A percentile compares a stretch with the other conserved stretches of the same genome.
These are phyloP conservation scores for Coelastrella sp. DNA, from an alignment of 139 green algal genomes.

Conservation along the genomic window DNA sequence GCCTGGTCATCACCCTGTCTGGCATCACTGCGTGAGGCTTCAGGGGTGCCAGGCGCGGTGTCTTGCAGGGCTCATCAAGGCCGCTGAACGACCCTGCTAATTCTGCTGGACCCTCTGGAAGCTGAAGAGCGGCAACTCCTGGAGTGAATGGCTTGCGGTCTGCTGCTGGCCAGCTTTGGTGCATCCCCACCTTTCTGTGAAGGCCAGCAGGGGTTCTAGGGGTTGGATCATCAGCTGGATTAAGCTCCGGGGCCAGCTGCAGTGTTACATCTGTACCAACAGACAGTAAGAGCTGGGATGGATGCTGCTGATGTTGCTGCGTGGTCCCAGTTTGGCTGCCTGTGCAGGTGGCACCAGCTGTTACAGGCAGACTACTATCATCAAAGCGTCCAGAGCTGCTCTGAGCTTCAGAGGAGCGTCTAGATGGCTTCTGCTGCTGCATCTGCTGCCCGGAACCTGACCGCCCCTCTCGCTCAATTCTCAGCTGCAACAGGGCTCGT, in stretches of 20 bases:
- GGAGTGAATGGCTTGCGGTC: too few species aligned
- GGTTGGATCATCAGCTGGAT: too few species aligned
- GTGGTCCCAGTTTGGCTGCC: too few species aligned
- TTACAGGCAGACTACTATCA: too few species aligned
- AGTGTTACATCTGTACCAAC: neutral
- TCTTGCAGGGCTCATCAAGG: neutral
- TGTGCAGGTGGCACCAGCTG: too few species aligned
- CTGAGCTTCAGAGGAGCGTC: neutral
- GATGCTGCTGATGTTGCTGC: neutral
- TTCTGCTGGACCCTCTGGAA: too few species aligned
- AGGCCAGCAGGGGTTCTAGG: too few species aligned
- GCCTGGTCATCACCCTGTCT: neutral
- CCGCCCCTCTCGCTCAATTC: neutral
- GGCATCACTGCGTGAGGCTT: neutral
- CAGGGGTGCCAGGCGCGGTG: neutral
- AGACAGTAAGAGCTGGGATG: neutral
- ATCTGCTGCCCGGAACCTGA: neutral
- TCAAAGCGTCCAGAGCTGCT: neutral
- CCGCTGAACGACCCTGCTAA: neutral
- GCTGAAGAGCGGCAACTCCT: too few species aligned
- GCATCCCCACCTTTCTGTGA: too few species aligned
- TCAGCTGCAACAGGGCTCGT: constrained; percentile 14
- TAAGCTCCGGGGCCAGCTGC: neutral
- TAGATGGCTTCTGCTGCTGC: neutral
- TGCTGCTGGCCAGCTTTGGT: too few species aligned